Evolutionary conservation across 2,329 filamentous ascomycete genomes (phyloP).

Genomic region (Colletotrichum lentis): DNA sequence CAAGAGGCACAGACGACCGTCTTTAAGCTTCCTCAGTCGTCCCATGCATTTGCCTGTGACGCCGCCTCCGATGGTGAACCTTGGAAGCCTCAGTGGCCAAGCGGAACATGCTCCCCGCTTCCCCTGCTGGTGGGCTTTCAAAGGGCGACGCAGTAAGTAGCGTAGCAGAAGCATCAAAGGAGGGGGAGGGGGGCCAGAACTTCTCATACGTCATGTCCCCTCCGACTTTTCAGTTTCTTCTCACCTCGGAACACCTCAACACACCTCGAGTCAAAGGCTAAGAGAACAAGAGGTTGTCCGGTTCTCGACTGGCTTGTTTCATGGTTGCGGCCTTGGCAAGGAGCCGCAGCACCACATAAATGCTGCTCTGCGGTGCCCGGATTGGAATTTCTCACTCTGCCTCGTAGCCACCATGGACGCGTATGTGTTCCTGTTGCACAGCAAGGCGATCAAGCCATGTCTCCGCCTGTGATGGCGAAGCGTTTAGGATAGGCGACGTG

Average conservation of each 20-base stretch:
- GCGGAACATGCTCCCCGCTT: slow-evolving; percentile 10
- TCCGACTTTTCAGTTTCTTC: neutral
- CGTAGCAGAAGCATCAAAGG: slow-evolving; percentile 6
- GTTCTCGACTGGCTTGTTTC: slow-evolving; percentile 20
- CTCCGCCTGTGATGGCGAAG: neutral
- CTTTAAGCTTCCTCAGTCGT: slow-evolving; percentile 13
- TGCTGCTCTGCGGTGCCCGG: neutral
- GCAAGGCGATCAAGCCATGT: neutral
- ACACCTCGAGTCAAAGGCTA: neutral
- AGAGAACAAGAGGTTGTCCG: slow-evolving; percentile 6
- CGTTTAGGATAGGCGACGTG: neutral
- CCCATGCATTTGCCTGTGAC: slow-evolving; percentile 4
- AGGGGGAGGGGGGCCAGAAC: slow-evolving; percentile 5
- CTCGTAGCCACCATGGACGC: neutral
- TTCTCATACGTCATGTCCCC: slow-evolving; percentile 16
- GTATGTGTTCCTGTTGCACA: slow-evolving; percentile 6
- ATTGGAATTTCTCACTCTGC: neutral
- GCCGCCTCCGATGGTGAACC: neutral
- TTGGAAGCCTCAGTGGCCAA: slow-evolving; percentile 4
- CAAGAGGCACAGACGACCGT: slow-evolving; percentile 1
- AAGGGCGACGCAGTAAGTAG: neutral
- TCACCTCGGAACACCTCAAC: neutral
- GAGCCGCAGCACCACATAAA: slow-evolving; percentile 3
- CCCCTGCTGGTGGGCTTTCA: neutral
- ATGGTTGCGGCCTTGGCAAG: slow-evolving; percentile 16